Conservation (phyloP, 2,329 filamentous ascomycete species). For the Penicillium sp. region DNA sequence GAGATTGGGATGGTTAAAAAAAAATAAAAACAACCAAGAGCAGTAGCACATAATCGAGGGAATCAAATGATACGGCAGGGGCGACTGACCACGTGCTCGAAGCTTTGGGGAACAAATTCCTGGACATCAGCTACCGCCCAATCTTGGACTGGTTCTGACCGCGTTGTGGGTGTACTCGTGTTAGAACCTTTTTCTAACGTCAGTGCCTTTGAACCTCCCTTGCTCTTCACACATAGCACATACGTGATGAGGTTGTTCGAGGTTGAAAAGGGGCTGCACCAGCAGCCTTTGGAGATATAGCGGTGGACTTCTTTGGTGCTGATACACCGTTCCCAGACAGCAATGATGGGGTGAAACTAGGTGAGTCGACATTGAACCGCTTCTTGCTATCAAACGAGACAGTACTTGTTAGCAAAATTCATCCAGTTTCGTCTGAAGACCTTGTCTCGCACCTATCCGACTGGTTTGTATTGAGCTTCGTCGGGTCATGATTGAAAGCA, state of each 20-base stretch:
- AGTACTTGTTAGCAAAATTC: constrained; percentile 19
- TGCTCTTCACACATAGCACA: constrained; percentile 11
- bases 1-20: neutral
- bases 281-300: constrained; percentile 83
- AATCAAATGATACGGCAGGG: neutral
- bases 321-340: constrained; percentile 39
- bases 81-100: constrained; percentile 50
- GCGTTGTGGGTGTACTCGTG: constrained; percentile 39
- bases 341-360: constrained; percentile 77
- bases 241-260: constrained; percentile 42
- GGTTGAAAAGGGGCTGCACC: constrained; percentile 66
- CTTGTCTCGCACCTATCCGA: constrained; percentile 36
- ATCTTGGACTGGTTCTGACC: constrained; percentile 42
- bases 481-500: constrained; percentile 81
- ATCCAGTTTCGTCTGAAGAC: neutral
- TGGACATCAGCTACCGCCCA: constrained; percentile 47
- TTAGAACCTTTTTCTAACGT: constrained; percentile 38
- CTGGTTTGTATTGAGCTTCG: constrained; percentile 53
- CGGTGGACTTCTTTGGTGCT: constrained; percentile 61
- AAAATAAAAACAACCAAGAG: neutral
- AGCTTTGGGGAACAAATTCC: constrained; percentile 55
- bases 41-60: neutral
- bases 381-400: constrained; percentile 52
- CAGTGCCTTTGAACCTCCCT: constrained; percentile 13
- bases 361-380: constrained; percentile 89